A percentile compares a stretch with the other conserved stretches of the same genome.
phyloP scores from a whole-genome alignment of 768 basidiomycete genomes.

The Auriscalpium microsporum region DNA sequence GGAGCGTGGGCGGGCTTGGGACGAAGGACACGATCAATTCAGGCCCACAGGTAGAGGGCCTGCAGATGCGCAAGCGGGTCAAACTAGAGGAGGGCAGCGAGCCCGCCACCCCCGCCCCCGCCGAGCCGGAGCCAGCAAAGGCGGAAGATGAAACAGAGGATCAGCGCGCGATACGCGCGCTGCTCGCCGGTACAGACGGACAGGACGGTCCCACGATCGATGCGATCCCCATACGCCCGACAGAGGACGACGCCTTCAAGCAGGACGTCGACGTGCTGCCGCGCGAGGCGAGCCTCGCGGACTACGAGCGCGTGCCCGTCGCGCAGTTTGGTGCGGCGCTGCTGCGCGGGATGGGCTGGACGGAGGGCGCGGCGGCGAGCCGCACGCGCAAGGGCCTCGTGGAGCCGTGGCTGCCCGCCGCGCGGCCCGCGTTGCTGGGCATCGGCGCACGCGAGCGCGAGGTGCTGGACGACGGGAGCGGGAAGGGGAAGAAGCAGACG shows the following conservation, averaged over 20 bases:
- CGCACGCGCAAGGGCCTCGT: conserved; percentile 43
- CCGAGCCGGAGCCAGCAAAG: conserved; percentile 20
- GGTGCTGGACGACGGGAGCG: conserved; percentile 59
- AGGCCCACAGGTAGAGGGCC: conserved; percentile 60
- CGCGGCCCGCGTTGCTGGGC: conserved; percentile 81
- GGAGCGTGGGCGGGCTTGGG: conserved; percentile 71
- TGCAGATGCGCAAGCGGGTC: conserved; percentile 41
- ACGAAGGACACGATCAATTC: conserved; percentile 70
- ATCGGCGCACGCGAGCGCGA: conserved; percentile 90
- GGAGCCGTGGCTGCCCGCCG: conserved; percentile 74
- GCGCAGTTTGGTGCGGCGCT: conserved; percentile 90
- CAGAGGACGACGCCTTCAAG: conserved; percentile 77
- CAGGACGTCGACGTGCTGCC: conserved; percentile 80
- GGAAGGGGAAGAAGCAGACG: conserved; percentile 33
- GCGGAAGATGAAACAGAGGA: conserved; percentile 58
- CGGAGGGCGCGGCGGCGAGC: conserved; percentile 66
- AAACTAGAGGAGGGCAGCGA: conserved; percentile 19
- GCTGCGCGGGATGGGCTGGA: conserved; percentile 96
- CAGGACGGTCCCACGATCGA: conserved; percentile 37
- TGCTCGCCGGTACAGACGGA: conserved; percentile 50
- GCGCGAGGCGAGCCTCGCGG: conserved; percentile 65
- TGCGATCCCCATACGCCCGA: conserved; percentile 48
- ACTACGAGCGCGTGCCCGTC: conserved; percentile 87
- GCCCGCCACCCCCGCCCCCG: conserved; percentile 5
- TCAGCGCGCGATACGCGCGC: conserved; percentile 68